These are phyloP conservation scores for Verbascum thapsus DNA, from an alignment of 257 asterid species.

Conservation along the genomic window DNA sequence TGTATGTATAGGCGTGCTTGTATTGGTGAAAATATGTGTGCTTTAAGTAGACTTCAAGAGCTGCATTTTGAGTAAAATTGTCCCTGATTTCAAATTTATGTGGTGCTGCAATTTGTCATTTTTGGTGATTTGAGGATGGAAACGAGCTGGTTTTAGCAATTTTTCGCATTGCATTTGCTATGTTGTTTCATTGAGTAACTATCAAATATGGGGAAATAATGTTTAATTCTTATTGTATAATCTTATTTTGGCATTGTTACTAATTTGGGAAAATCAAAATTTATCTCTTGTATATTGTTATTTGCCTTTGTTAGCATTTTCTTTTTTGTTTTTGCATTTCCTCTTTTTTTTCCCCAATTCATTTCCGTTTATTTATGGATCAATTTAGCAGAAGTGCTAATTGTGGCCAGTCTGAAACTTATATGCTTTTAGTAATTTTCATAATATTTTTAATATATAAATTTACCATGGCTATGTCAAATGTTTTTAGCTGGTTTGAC, in stretches of 20 bases:
- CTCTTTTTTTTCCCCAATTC: not conserved
- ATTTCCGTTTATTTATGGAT: conserved; percentile 11
- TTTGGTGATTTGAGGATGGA: conserved; percentile 12
- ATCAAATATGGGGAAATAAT: conserved; percentile 32
- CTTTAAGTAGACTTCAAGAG: conserved; percentile 25
- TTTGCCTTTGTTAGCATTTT: not conserved
- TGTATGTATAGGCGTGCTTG: not conserved
- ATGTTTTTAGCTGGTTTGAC: not conserved
- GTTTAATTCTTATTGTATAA: conserved; percentile 8
- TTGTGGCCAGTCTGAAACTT: not conserved
- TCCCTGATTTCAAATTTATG: conserved; percentile 18
- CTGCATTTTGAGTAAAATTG: conserved; percentile 37
- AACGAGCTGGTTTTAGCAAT: conserved; percentile 24
- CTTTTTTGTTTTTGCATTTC: not conserved
- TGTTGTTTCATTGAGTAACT: not conserved
- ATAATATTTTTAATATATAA: not conserved
- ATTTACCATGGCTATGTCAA: not conserved
- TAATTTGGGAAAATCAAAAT: conserved; percentile 27
- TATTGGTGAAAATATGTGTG: not conserved
- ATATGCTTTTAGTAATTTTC: not conserved
- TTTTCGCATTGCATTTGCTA: conserved; percentile 8
- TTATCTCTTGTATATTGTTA: conserved; percentile 2
- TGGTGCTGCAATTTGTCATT: conserved; percentile 6
- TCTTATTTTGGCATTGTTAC: conserved; percentile 14
- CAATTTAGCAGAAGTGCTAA: conserved; percentile 7